phyloP scores from a whole-genome alignment of 148 eudicot genomes.

The Cornus controversa region DNA sequence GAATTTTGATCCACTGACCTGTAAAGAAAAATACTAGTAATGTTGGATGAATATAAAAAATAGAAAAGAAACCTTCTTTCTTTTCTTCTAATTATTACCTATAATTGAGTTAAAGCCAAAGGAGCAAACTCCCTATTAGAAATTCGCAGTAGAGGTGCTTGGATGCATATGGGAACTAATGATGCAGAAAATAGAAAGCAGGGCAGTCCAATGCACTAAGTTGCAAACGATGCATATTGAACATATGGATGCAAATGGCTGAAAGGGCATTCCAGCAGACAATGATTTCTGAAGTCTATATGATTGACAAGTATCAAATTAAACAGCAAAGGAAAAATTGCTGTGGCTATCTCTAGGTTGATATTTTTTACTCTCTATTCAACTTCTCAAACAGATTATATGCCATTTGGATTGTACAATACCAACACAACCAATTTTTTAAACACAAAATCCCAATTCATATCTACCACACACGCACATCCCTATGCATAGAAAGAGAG shows the following conservation, averaged over 20 bases:
- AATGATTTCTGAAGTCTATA: background rate
- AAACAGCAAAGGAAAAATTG: background rate
- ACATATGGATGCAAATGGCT: background rate
- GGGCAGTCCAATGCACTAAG: background rate
- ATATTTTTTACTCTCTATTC: background rate
- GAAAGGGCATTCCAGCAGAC: background rate
- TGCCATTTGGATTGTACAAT: background rate
- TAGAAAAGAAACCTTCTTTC: background rate
- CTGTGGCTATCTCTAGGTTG: background rate
- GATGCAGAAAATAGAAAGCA: background rate
- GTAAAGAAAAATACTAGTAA: constrained; percentile 11
- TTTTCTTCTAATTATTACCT: background rate
- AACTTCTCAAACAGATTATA: background rate
- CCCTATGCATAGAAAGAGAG: too few relatives aligned
- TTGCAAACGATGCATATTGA: constrained; percentile 1
- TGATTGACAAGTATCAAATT: background rate
- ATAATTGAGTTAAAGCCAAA: background rate
- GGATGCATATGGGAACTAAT: background rate
- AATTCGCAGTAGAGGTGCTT: background rate
- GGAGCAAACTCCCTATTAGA: background rate
- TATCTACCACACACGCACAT: too few relatives aligned
- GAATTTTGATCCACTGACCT: constrained; percentile 95
- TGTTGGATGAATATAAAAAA: too few relatives aligned
- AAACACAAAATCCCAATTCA: too few relatives aligned
- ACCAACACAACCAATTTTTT: background rate